Percentiles rank a stretch among this genome's conserved stretches.
Evolutionary conservation across 2,329 filamentous ascomycete genomes (phyloP).

Genomic region (Arthrobotrys iridis): DNA sequence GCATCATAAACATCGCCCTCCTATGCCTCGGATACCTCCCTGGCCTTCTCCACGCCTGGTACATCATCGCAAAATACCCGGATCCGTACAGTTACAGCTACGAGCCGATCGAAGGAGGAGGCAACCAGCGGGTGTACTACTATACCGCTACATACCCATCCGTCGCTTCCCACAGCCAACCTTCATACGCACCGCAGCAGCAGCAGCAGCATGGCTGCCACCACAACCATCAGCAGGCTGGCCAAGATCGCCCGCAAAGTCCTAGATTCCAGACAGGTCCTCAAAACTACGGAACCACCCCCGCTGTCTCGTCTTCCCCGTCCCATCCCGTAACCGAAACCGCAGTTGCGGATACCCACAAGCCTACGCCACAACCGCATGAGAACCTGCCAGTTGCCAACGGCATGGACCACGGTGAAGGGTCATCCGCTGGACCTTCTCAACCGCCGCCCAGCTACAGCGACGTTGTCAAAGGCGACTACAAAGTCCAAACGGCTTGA

Average conservation of each 20-base stretch:
- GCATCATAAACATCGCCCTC: slow-evolving; percentile 92
- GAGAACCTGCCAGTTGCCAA: slow-evolving; percentile 60
- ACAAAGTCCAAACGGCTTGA: slow-evolving; percentile 79
- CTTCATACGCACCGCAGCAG: slow-evolving; percentile 61
- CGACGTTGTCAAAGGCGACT: slow-evolving; percentile 86
- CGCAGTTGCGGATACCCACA: slow-evolving; percentile 52
- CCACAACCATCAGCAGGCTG: slow-evolving; percentile 54
- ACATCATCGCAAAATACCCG: slow-evolving; percentile 92
- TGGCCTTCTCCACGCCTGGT: slow-evolving; percentile 94
- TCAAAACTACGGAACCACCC: slow-evolving; percentile 59
- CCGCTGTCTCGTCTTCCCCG: slow-evolving; percentile 58
- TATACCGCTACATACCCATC: slow-evolving; percentile 70
- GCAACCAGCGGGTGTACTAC: slow-evolving; percentile 78
- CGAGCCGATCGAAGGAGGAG: slow-evolving; percentile 69
- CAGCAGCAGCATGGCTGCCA: slow-evolving; percentile 55
- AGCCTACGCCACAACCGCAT: slow-evolving; percentile 59
- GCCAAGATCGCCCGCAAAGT: slow-evolving; percentile 28
- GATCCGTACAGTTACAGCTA: slow-evolving; percentile 77
- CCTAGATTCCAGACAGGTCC: slow-evolving; percentile 59
- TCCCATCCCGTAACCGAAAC: slow-evolving; percentile 54
- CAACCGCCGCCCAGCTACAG: slow-evolving; percentile 82
- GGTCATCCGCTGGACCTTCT: slow-evolving; percentile 56
- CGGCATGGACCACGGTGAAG: slow-evolving; percentile 62
- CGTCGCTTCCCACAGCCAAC: slow-evolving; percentile 59
- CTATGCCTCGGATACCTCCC: slow-evolving; percentile 82